Conservation (phyloP, 1,284 basidiomycete genomes). For the Lentinus polychrous region DNA sequence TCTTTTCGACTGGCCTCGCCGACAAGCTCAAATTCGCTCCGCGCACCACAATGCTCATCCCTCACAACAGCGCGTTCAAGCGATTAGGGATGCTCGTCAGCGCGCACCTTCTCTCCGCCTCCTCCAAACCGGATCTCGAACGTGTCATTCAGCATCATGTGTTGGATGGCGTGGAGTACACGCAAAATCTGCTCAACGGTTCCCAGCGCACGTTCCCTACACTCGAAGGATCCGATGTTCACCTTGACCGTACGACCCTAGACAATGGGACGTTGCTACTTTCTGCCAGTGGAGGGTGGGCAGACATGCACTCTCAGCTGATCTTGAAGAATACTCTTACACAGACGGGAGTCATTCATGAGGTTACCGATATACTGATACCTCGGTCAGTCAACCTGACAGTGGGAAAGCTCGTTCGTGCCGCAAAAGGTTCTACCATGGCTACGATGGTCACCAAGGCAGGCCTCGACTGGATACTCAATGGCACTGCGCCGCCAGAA, state of each 20-base stretch:
- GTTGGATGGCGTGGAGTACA: constrained; percentile 74
- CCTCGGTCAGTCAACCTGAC: constrained; percentile 86
- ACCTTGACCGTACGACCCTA: constrained; percentile 38
- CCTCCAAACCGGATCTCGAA: constrained; percentile 73
- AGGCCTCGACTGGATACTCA: constrained; percentile 85
- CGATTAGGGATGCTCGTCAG: constrained; percentile 81
- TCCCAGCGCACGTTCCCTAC: constrained; percentile 65
- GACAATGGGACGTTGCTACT: constrained; percentile 45
- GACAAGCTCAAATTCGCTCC: constrained; percentile 62
- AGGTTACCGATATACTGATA: constrained; percentile 82
- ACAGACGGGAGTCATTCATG: constrained; percentile 87
- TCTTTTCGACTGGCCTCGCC: constrained; percentile 80
- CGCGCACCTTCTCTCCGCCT: constrained; percentile 75
- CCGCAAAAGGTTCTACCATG: constrained; percentile 87
- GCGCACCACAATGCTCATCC: constrained; percentile 80
- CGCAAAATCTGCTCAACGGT: constrained; percentile 52
- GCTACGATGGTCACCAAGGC: constrained; percentile 74
- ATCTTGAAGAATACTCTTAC: constrained; percentile 67
- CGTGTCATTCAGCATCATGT: constrained; percentile 84
- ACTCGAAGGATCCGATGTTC: constrained; percentile 68
- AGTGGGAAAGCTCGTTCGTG: constrained; percentile 83
- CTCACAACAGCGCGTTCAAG: constrained; percentile 84
- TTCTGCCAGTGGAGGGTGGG: constrained; percentile 70
- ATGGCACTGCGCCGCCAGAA: constrained; percentile 73
- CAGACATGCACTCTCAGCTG: constrained; percentile 54